Evolutionary conservation across 768 basidiomycete species (phyloP).

Genomic region (Hygrocybe punicea): DNA sequence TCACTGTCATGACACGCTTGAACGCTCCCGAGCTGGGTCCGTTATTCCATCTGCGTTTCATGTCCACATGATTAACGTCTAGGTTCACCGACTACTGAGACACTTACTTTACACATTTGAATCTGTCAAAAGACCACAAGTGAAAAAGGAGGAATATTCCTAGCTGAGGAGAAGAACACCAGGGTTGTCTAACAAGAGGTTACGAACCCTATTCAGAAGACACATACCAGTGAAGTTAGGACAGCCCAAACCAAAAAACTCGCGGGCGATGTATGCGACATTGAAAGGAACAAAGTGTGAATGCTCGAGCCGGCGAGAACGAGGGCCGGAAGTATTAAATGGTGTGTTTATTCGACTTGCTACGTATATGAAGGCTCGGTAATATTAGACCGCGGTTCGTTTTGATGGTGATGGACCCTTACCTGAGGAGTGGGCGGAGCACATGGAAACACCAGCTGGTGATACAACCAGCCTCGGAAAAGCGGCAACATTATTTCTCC

Average conservation of each 20-base stretch:
- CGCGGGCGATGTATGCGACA: slow-evolving; percentile 64
- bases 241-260: slow-evolving; percentile 63
- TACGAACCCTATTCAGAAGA: background rate
- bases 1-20: slow-evolving; percentile 81
- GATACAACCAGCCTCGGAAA: too few relatives aligned
- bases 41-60: slow-evolving; percentile 58
- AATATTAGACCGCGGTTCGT: background rate
- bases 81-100: background rate
- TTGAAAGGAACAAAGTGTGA: slow-evolving; percentile 23
- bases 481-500: too few relatives aligned
- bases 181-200: background rate
- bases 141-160: slow-evolving; percentile 65
- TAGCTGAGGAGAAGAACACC: slow-evolving; percentile 52
- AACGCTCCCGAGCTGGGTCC: slow-evolving; percentile 69
- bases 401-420: background rate
- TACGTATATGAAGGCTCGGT: background rate
- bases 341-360: background rate
- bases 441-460: too few relatives aligned
- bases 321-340: background rate
- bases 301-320: slow-evolving; percentile 24
- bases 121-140: slow-evolving; percentile 76
- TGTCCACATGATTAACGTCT: background rate
- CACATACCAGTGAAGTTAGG: slow-evolving; percentile 49
- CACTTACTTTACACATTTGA: slow-evolving; percentile 64
- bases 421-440: too few relatives aligned